Evolutionary conservation across 495 filamentous ascomycete genomes (phyloP), one percentile per base, ranked within the genome.

Genomic region (Aspergillus coremiiformis): DNA sequence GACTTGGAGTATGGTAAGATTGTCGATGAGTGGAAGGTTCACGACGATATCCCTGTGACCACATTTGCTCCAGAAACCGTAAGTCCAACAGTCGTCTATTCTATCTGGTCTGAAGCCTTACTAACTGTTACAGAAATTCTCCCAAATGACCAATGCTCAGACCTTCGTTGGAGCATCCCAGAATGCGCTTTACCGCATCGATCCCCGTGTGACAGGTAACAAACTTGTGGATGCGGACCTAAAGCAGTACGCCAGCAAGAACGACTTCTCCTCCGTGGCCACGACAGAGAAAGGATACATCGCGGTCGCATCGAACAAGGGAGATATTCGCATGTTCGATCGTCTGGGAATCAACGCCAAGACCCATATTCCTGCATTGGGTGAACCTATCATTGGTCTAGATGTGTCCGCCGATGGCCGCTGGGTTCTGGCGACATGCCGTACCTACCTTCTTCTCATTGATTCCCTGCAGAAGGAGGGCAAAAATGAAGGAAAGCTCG

Each of bases 21-120:
- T n/a, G 89, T 97, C 2, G 94, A 98, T 63, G 94, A 98, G 68
- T 98, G 93, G 93, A 96, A 95, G 58, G 80, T 98, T n/a, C 92
- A 98, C 60, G 91, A 98, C 50, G 89, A 98, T 70, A 96, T 98
- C 51, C 81, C 86, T 0, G 89, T 98, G 46, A 82, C 85, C 17
- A 89, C 84, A 5, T 95, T 97, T 69, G 89, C 84, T 4, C 93
- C 94, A 3, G 92, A 95, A 63, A 95, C 82, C 44, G 83, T 84
- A 70, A 64, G 71, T 66, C 19, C 27, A 32, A n/a, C 14, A 24
- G 42, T 21, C n/a, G 19, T 3, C 12, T 15, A 24, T 15, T 52
- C 15, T 30, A n/a, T 10, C 14, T 32, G 8, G n/a, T n/a, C 33
- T 4, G 19, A 23, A 22, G 3, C 19, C 39, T 39, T 53, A 39